Conservation (phyloP, 2,329 filamentous ascomycete genomes). For the Chrysoporthe deuterocubensis region DNA sequence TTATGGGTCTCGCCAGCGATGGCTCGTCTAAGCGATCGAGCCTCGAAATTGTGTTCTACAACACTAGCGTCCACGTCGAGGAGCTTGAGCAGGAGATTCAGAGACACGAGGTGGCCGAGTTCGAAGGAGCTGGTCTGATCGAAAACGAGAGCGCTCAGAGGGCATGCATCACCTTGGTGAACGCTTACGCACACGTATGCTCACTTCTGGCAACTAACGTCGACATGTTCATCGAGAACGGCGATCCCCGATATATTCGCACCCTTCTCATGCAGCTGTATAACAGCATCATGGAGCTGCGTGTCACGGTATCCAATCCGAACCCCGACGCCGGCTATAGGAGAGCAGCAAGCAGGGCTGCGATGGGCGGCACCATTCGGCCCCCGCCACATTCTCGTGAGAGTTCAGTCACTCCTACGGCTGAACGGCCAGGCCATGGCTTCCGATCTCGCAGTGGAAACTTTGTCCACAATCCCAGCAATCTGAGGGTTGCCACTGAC, state of each 20-base stretch:
- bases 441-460: slow-evolving; percentile 44
- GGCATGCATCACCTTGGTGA: slow-evolving; percentile 65
- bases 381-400: slow-evolving; percentile 51
- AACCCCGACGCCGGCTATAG: slow-evolving; percentile 38
- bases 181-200: slow-evolving; percentile 69
- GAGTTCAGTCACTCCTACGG: slow-evolving; percentile 56
- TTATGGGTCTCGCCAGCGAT: slow-evolving; percentile 65
- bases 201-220: slow-evolving; percentile 64
- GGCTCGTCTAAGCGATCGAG: slow-evolving; percentile 65
- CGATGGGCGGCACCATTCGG: slow-evolving; percentile 52
- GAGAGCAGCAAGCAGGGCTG: slow-evolving; percentile 32
- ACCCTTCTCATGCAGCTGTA: slow-evolving; percentile 67
- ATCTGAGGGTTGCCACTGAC: slow-evolving; percentile 62
- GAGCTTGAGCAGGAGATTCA: slow-evolving; percentile 69
- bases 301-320: slow-evolving; percentile 52
- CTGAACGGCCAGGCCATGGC: slow-evolving; percentile 48
- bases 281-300: slow-evolving; percentile 70
- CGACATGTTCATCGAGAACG: slow-evolving; percentile 66
- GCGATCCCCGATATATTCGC: slow-evolving; percentile 69
- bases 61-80: slow-evolving; percentile 68
- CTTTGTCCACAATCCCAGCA: slow-evolving; percentile 54
- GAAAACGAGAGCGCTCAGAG: slow-evolving; percentile 68
- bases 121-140: slow-evolving; percentile 52
- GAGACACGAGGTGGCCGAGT: slow-evolving; percentile 58
- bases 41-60: slow-evolving; percentile 70